These are phyloP conservation scores for Tubosaeta sp. DNA, from an alignment of 768 basidiomycete species.

Conservation along the genomic window DNA sequence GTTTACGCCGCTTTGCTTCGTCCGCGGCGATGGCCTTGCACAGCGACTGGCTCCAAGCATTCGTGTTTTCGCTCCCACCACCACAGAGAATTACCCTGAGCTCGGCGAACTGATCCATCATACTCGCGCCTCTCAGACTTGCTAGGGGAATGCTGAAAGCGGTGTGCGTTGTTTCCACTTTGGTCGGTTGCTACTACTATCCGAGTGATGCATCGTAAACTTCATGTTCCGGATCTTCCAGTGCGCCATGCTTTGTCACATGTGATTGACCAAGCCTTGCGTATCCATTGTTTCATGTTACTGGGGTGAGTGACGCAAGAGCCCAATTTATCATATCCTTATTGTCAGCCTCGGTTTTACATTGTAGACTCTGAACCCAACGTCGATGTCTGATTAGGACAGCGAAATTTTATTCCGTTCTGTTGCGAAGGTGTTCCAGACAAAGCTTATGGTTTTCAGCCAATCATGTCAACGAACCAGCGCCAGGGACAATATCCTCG, in stretches of 20 bases:
- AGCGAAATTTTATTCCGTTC: too few species aligned
- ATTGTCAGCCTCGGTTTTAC: not conserved
- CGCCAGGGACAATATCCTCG: slow-evolving; percentile 4
- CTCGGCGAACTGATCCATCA: not conserved
- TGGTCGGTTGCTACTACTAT: not conserved
- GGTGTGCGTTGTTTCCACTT: not conserved
- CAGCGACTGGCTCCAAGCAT: not conserved
- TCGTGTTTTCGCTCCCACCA: not conserved
- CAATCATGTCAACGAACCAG: not conserved
- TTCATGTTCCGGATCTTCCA: slow-evolving; percentile 8
- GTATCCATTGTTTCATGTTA: slow-evolving; percentile 12
- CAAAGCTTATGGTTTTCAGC: too few species aligned
- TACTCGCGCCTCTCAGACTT: not conserved
- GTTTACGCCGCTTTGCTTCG: not conserved
- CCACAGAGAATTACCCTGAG: not conserved
- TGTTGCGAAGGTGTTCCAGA: too few species aligned
- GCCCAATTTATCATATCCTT: not conserved
- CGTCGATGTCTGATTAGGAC: not conserved
- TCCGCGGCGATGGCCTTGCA: not conserved
- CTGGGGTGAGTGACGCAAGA: not conserved
- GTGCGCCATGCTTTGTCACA: slow-evolving; percentile 2
- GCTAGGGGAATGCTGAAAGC: not conserved
- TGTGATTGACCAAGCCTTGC: not conserved
- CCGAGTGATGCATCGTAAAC: slow-evolving; percentile 1
- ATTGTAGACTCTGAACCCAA: not conserved